Evolutionary conservation across 1,139 yeast genomes (phyloP).

Genomic region (Scheffersomyces illinoinensis): DNA sequence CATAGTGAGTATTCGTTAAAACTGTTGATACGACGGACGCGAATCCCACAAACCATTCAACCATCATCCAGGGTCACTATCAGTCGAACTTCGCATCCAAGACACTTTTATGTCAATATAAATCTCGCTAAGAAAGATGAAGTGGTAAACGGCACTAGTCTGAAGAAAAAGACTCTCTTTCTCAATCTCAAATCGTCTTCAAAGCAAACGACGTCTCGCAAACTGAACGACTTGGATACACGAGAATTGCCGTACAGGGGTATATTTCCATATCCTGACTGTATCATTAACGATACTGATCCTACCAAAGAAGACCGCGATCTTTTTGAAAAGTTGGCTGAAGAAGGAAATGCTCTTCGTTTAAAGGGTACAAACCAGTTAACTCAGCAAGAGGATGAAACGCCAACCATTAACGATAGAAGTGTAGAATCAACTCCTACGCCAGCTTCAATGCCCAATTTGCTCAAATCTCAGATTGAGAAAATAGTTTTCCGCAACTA

Average conservation of each 20-base stretch:
- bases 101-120: not conserved
- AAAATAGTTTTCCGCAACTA: conserved; percentile 67
- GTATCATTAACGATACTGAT: conserved; percentile 60
- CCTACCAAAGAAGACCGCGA: conserved; percentile 56
- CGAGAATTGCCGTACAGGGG: conserved; percentile 67
- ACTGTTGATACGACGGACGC: conserved; percentile 11
- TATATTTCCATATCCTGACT: conserved; percentile 56
- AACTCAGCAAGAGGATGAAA: not conserved
- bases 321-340: conserved; percentile 37
- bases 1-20: conserved; percentile 14
- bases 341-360: conserved; percentile 25
- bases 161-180: not conserved
- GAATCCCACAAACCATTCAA: not conserved
- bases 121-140: not conserved
- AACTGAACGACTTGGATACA: conserved; percentile 5
- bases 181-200: not conserved
- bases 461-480: conserved; percentile 34
- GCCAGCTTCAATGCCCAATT: conserved; percentile 8
- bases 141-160: not conserved
- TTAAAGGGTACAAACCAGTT: conserved; percentile 1
- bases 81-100: not conserved
- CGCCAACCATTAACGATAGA: conserved; percentile 1
- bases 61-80: not conserved
- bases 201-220: not conserved
- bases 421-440: conserved; percentile 17